Evolutionary conservation across 2,329 filamentous ascomycete species (phyloP).

Genomic region (Alternaria gaisen): DNA sequence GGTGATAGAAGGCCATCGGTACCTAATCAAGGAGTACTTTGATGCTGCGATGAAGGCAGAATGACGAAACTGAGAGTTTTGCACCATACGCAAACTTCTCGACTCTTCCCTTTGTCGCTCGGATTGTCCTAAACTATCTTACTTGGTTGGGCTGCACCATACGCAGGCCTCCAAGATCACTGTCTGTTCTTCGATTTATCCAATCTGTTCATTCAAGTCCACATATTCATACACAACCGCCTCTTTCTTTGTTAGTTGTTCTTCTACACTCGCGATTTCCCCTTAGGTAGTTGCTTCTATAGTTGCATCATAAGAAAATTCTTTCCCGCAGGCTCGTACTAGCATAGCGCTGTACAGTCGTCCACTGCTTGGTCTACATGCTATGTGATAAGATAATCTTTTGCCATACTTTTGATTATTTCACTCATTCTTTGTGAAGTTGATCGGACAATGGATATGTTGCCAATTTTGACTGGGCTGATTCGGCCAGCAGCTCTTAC

Average conservation of each 20-base stretch:
- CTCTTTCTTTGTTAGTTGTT: neutral
- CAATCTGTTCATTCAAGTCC: neutral
- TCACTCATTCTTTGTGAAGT: too few species aligned
- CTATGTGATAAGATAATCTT: too few species aligned
- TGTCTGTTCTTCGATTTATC: neutral
- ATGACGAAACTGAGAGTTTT: neutral
- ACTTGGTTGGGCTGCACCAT: neutral
- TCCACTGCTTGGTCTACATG: too few species aligned
- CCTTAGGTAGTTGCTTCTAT: too few species aligned
- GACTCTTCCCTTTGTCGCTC: neutral
- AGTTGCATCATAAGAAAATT: too few species aligned
- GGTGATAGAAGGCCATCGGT: neutral
- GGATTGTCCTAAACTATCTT: accelerated
- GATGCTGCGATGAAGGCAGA: neutral
- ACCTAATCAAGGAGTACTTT: neutral
- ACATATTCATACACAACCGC: too few species aligned
- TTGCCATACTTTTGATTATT: too few species aligned
- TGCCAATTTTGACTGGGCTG: too few species aligned
- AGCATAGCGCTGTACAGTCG: too few species aligned
- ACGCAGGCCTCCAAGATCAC: neutral
- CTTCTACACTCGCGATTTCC: neutral
- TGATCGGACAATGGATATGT: too few species aligned
- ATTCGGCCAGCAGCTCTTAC: too few species aligned
- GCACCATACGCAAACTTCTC: neutral
- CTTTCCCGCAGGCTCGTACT: too few species aligned